These are phyloP conservation scores for Ceratocystis diversiconidia DNA, from an alignment of 2,329 filamentous ascomycete genomes.

Conservation along the genomic window DNA sequence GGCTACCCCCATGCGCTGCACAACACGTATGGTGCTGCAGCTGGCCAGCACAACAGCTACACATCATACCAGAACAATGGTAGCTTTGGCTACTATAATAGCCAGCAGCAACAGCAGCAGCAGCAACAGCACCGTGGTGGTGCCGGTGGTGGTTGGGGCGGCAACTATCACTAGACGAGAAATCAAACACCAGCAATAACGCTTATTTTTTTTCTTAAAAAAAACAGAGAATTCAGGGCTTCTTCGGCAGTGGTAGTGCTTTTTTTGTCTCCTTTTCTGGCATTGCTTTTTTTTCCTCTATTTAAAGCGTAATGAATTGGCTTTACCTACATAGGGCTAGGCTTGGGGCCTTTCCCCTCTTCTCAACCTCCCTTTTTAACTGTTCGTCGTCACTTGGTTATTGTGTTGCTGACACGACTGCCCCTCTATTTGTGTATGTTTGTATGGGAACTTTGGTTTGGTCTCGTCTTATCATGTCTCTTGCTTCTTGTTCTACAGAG, in stretches of 20 bases:
- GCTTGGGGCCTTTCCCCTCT: too few species aligned
- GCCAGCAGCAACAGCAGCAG: conserved; percentile 26
- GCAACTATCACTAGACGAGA: conserved; percentile 38
- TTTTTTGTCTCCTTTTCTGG: not conserved
- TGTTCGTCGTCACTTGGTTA: not conserved
- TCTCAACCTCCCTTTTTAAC: not conserved
- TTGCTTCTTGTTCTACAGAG: not conserved
- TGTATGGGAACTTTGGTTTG: not conserved
- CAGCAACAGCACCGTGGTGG: conserved; percentile 21
- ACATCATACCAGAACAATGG: conserved; percentile 35
- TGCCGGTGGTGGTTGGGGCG: conserved; percentile 40
- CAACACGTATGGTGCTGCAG: conserved; percentile 38
- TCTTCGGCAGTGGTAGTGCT: not conserved
- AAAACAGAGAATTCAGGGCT: not conserved
- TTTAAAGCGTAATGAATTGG: too few species aligned
- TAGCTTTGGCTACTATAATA: conserved; percentile 36
- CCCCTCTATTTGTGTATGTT: not conserved
- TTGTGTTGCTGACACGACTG: not conserved
- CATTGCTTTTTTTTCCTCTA: not conserved
- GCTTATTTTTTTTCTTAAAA: not conserved
- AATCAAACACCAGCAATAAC: not conserved
- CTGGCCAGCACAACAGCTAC: conserved; percentile 41
- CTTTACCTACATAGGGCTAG: too few species aligned
- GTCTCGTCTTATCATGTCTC: too few species aligned
- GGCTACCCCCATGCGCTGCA: conserved; percentile 40